Evolutionary conservation across 352 stramenopile genomes (phyloP).

Genomic region (Globisporangium carolinianum): DNA sequence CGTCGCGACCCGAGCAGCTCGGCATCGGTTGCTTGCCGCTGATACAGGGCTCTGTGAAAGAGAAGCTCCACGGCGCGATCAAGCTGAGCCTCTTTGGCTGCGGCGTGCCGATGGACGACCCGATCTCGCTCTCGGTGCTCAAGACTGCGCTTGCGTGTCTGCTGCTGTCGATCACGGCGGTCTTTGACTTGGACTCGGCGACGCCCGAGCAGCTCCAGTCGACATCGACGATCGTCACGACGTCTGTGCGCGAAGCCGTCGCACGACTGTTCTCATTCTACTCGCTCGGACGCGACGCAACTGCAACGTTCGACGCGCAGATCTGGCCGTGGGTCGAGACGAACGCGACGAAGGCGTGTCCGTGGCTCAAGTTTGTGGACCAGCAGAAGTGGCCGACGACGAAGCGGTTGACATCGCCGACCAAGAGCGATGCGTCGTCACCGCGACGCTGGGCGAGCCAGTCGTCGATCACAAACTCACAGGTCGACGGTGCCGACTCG

Average conservation of each 20-base stretch:
- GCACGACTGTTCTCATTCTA: conserved; percentile 42
- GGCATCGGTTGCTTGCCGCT: conserved; percentile 47
- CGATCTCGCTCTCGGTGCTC: conserved; percentile 31
- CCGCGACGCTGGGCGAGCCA: conserved; percentile 9
- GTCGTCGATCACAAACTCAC: conserved; percentile 8
- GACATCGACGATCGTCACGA: conserved; percentile 45
- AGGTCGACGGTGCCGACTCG: conserved; percentile 12
- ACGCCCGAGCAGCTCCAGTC: conserved; percentile 44
- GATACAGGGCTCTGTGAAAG: conserved; percentile 35
- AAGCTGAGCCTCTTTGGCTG: conserved; percentile 44
- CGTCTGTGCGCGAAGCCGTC: conserved; percentile 46
- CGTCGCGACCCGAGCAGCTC: conserved; percentile 20
- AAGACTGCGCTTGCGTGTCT: conserved; percentile 39
- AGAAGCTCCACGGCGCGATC: conserved; percentile 54
- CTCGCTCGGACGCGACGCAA: conserved; percentile 26
- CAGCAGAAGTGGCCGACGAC: conserved; percentile 57
- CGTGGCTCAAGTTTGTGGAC: conserved; percentile 70
- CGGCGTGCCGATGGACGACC: conserved; percentile 19
- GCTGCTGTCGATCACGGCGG: conserved; percentile 41
- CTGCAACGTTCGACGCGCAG: conserved; percentile 26
- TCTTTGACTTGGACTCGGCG: conserved; percentile 59
- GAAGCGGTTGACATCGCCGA: conserved; percentile 32
- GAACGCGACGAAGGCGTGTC: conserved; percentile 36
- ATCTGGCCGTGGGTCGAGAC: conserved; percentile 66
- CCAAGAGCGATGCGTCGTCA: conserved; percentile 13